Evolutionary conservation across 2,329 filamentous ascomycete species (phyloP), one percentile per base, ranked within the genome.

Genomic region (Ophiostoma angusticollis): DNA sequence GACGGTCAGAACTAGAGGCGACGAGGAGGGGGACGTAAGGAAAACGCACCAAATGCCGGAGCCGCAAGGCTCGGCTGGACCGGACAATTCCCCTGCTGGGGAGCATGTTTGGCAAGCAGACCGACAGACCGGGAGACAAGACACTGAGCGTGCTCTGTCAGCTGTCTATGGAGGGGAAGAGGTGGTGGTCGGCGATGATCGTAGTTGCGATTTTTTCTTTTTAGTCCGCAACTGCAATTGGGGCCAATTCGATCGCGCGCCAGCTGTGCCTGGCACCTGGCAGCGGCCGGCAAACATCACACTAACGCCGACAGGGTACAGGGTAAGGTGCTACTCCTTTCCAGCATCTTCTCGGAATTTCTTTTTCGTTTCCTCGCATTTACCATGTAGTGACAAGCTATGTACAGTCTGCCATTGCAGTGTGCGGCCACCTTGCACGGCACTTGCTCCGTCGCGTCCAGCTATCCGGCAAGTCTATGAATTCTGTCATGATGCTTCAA

Each of bases 61-160:
- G 50, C 51, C 58, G 60, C 47, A 64, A 54, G 47, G 62, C 58
- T 38, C 62, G 60, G 52, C 57, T 55, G 42, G 64, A 60, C 57
- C 61, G 65, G 45, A 64, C 58, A 40, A 74, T 50, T 48, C 68
- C 66, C 64, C 64, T 65, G 48, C 67, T 67, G 52, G 67, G 65
- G 53, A 76, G 59, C 72, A 77, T 77, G 3, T 21, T 39, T 23
- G 14, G n/a, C 21, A 30, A 5, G 17, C 30, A 33, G 32, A n/a
- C 17, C n/a, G 17, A n/a, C 17, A 22, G 5, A 22, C 6, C 6
- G 23, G 23, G 23, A 24, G 23, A 39, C 7, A 19, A 22, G 11
- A 21, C 2, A 19, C 11, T 23, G 27, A 12, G 14, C 27, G 14
- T 31, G 6, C 16, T 16, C 11, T 37, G 29, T 31, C 23, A 30